These are phyloP conservation scores for Didymella sp. DNA, from an alignment of 2,329 filamentous ascomycete genomes.

Conservation along the genomic window DNA sequence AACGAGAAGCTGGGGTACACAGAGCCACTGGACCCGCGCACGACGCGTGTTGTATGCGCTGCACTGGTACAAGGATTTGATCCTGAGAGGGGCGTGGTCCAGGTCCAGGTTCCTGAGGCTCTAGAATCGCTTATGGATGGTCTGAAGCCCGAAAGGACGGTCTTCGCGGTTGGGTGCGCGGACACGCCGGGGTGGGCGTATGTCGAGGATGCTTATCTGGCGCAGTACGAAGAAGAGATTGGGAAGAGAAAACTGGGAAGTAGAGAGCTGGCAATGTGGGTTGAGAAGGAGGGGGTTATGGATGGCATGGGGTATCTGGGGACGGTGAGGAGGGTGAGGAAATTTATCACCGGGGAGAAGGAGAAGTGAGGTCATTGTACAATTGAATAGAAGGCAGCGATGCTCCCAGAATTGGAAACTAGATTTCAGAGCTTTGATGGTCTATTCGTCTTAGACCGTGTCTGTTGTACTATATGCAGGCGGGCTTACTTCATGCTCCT, in stretches of 20 bases:
- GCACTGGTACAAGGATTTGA: constrained; percentile 76
- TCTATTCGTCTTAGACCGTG: constrained; percentile 6
- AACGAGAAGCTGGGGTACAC: constrained; percentile 55
- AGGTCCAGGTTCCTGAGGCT: constrained; percentile 69
- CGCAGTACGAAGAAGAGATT: constrained; percentile 9
- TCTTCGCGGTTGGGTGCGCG: constrained; percentile 43
- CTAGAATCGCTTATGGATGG: constrained; percentile 32
- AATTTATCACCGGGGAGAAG: constrained; percentile 30
- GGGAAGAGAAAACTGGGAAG: constrained; percentile 18
- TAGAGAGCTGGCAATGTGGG: constrained; percentile 30
- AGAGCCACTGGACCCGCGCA: constrained; percentile 62
- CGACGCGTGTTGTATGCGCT: constrained; percentile 67
- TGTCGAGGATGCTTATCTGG: constrained; percentile 38
- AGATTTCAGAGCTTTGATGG: constrained; percentile 6
- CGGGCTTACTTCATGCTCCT: constrained; percentile 30
- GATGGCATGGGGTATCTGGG: constrained; percentile 43
- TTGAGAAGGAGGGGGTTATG: constrained; percentile 26
- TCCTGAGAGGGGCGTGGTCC: constrained; percentile 58
- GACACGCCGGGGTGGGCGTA: constrained; percentile 47
- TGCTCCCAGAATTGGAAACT: neutral
- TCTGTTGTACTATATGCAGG: neutral
- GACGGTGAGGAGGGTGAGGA: constrained; percentile 39
- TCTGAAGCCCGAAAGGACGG: constrained; percentile 37
- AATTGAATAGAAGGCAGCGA: too few relatives aligned
- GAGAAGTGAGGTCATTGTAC: neutral